These are phyloP conservation scores for Fomitopsis palustris DNA, from an alignment of 1,284 basidiomycete species.

Conservation along the genomic window DNA sequence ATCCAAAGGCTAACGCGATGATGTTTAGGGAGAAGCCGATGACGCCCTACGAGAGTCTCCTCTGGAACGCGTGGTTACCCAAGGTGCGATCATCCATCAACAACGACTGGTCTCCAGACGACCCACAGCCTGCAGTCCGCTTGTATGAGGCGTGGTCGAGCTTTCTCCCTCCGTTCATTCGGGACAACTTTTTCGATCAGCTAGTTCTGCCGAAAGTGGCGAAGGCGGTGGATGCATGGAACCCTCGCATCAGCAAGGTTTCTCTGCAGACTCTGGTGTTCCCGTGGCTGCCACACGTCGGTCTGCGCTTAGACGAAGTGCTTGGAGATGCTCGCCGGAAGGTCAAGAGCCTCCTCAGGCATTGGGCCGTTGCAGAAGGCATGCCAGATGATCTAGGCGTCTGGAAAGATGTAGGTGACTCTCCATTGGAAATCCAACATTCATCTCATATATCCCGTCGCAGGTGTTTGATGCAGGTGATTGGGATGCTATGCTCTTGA, in stretches of 20 bases:
- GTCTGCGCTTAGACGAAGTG: conserved; percentile 73
- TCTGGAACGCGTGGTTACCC: conserved; percentile 96
- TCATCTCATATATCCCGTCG: conserved; percentile 5
- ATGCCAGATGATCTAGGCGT: conserved; percentile 70
- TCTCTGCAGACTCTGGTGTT: conserved; percentile 84
- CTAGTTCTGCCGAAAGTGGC: conserved; percentile 90
- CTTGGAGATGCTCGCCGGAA: conserved; percentile 85
- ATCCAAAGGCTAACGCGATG: conserved; percentile 9
- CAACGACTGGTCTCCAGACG: conserved; percentile 85
- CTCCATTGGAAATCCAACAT: background rate
- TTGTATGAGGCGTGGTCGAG: conserved; percentile 88
- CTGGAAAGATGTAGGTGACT: conserved; percentile 76
- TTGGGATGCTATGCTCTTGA: conserved; percentile 90
- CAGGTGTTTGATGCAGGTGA: conserved; percentile 75
- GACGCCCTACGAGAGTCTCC: conserved; percentile 92
- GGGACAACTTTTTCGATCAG: conserved; percentile 95
- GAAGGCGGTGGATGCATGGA: conserved; percentile 85
- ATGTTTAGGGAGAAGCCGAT: conserved; percentile 58
- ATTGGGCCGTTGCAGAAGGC: conserved; percentile 75
- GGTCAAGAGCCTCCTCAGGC: conserved; percentile 73
- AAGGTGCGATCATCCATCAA: conserved; percentile 89
- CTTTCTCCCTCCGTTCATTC: conserved; percentile 86
- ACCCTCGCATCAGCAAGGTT: conserved; percentile 49
- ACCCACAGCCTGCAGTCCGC: conserved; percentile 73
- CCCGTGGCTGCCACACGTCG: conserved; percentile 92